Percentiles rank a stretch among this genome's conserved stretches.
phyloP scores from a whole-genome alignment of 2,329 filamentous ascomycete species.

The Alternaria incomplexa region DNA sequence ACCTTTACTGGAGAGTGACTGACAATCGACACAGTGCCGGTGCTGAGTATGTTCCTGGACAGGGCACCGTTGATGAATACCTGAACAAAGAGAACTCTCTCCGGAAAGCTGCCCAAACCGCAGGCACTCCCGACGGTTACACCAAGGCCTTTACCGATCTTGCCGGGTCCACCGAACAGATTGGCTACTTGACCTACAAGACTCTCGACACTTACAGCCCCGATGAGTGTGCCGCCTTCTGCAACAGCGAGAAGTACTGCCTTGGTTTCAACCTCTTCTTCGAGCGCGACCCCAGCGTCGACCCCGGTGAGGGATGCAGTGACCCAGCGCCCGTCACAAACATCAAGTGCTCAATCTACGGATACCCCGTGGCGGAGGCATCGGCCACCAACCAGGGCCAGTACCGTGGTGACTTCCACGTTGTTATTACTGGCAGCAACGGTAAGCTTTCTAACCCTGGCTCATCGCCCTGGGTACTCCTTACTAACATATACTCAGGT shows the following conservation, averaged over 20 bases:
- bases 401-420: constrained; percentile 30
- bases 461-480: background rate
- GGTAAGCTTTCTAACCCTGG: constrained; percentile 6
- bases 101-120: constrained; percentile 14
- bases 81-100: constrained; percentile 4
- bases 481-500: background rate
- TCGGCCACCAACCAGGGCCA: constrained; percentile 34
- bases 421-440: constrained; percentile 36
- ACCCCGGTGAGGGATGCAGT: constrained; percentile 20
- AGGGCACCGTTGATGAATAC: constrained; percentile 15
- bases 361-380: constrained; percentile 26
- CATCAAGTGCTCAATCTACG: constrained; percentile 37
- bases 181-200: constrained; percentile 38
- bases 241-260: constrained; percentile 32
- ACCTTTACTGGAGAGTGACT: background rate
- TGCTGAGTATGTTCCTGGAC: background rate
- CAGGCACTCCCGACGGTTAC: constrained; percentile 24
- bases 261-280: constrained; percentile 39
- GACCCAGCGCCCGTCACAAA: constrained; percentile 32
- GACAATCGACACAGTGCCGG: background rate
- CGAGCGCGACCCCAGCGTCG: constrained; percentile 32
- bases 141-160: constrained; percentile 21
- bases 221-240: constrained; percentile 24
- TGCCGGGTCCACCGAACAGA: constrained; percentile 25
- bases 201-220: constrained; percentile 28